Evolutionary conservation across 768 basidiomycete species (phyloP), one percentile per base, ranked within the genome.

Genomic region (Coprinopsis marcescibilis): DNA sequence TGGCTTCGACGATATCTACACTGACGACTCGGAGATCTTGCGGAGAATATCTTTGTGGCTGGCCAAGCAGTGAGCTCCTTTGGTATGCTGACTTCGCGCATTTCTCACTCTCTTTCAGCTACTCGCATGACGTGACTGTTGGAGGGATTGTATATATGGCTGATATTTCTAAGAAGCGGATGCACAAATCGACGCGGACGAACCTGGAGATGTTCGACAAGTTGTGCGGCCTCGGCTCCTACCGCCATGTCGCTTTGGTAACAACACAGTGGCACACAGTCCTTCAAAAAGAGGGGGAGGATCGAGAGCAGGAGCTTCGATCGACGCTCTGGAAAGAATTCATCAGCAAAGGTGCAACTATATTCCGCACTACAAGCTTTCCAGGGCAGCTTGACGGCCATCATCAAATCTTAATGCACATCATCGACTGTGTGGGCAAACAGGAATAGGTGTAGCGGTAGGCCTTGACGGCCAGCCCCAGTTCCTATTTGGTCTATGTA

Each of bases 21-120:
- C n/a, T n/a, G n/a, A 39, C 17, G 60, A 65, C 34, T 23, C 41
- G 1, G 58, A 61, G 10, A 60, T 64, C 12, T 45, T 65, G 29
- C 27, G 47, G 14, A 38, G 35, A 10, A 57, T 66, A 40, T 54
- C 58, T 11, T 42, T 51, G 4, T 64, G 60, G 57, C 43, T 65
- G 17, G 43, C 49, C n/a, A 35, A 32, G 7, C 23, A 43, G 60
- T 61, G 30, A 20, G 57, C 41, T 15, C 2, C 10, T 20, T 34
- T 30, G 14, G 17, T 27, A n/a, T 47, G 26, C 14, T 11, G 38
- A 13, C 23, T 47, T 23, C 13, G 13, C 13, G 19, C 12, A 33
- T 3, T 19, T 14, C 43, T 33, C 4, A 43, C 42, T 4, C 12
- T 14, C 19, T 25, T 14, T n/a, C 32, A 46, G 45, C 11, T 46